phyloP scores from a whole-genome alignment of 108 stramenopile genomes.

The Stephanodiscus minutulus region DNA sequence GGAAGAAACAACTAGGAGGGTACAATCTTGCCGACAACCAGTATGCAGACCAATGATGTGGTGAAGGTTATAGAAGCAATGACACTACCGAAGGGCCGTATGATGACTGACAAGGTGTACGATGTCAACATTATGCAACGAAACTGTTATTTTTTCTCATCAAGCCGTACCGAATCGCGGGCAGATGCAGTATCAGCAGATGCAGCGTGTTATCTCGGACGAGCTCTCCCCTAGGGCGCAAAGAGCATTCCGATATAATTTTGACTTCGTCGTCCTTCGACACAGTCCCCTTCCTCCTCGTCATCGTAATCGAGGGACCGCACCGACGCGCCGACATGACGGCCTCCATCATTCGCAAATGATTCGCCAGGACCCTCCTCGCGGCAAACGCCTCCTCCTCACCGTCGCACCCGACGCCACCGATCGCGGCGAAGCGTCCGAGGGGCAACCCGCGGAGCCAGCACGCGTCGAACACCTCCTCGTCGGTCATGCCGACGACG shows the following conservation, averaged over 20 bases:
- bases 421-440: conserved; percentile 8
- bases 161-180: conserved; percentile 24
- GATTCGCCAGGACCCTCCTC: conserved; percentile 28
- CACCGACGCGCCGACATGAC: conserved; percentile 3
- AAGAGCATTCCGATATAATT: background rate
- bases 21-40: too few species aligned
- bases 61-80: too few species aligned
- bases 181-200: conserved; percentile 40
- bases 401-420: background rate
- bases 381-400: conserved; percentile 12
- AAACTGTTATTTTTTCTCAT: background rate
- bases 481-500: conserved; percentile 19
- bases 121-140: too few species aligned
- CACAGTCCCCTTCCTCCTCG: background rate
- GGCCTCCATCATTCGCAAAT: conserved; percentile 40
- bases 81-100: too few species aligned
- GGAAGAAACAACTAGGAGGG: background rate
- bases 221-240: conserved; percentile 27
- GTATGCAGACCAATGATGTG: too few species aligned
- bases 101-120: too few species aligned
- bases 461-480: conserved; percentile 33
- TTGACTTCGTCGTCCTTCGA: too few species aligned
- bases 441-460: conserved; percentile 32
- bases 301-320: background rate
- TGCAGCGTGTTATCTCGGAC: conserved; percentile 32